phyloP scores from a whole-genome alignment of 441 rosid species.

The Adansonia gregorii region DNA sequence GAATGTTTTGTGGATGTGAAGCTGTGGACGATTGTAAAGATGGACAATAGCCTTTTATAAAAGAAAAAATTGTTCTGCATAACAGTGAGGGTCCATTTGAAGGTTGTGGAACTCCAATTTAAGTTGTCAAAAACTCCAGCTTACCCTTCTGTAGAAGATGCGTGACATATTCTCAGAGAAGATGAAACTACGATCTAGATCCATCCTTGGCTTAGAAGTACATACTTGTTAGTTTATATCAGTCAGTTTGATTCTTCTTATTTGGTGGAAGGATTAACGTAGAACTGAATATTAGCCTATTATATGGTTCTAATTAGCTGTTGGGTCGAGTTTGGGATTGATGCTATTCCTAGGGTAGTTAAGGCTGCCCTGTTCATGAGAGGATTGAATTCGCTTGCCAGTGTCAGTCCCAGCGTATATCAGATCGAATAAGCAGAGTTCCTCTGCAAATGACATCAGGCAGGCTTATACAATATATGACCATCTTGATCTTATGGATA shows the following conservation, averaged over 20 bases:
- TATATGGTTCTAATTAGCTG: no score
- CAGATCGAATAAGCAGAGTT: no score
- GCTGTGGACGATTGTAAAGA: conserved; percentile 55
- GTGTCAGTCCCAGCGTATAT: no score
- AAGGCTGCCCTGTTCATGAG: no score
- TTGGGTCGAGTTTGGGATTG: no score
- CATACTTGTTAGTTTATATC: no score
- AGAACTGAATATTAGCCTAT: no score
- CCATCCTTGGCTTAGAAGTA: background rate
- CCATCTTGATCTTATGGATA: background rate
- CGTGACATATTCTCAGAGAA: background rate
- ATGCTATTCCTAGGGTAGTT: no score
- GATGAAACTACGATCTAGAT: background rate
- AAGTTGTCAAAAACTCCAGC: conserved; percentile 84
- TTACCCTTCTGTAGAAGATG: conserved; percentile 48
- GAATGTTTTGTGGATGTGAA: conserved; percentile 70
- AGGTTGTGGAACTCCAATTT: conserved; percentile 87
- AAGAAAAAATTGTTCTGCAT: conserved; percentile 31
- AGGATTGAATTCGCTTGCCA: no score
- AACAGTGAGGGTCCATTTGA: conserved; percentile 72
- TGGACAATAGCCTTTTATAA: conserved; percentile 38
- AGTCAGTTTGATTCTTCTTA: no score
- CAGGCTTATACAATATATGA: background rate
- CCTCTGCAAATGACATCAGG: no score
- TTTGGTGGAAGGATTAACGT: no score